Base-by-base conservation (phyloP, 352 stramenopile species). In the Plasmopara muralis region DNA sequence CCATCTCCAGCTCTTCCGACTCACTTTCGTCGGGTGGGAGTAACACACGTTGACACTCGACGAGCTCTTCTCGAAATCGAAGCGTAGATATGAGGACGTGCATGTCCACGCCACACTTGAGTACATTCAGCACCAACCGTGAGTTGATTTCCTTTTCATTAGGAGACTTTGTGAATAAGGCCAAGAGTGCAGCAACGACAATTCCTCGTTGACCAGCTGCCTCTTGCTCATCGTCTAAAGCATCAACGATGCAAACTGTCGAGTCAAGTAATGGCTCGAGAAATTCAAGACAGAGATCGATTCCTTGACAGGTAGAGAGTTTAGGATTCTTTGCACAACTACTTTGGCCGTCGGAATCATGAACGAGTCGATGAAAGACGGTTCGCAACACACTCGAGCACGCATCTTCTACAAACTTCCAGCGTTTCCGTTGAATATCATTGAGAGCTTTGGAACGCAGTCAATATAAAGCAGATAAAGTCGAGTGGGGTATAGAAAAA, bases 351-450 rank as follows among this genome's bases (percentile, higher is more conserved):
- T 51, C 41, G 3, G 35, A 31, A 33, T 66, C 51, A 29, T 54
- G 12, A 3, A 49, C 28, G 45, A 48, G 58, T 14, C 66, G 5
- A 0, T n/a, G 10, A 10, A 63, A 60, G 41, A 70, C 46, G 18
- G 55, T 57, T 5, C 61, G 66, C n/a, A 85, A 44, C 31, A 88
- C 73, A 9, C 60, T 57, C 1, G 70, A 67, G 50, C 81, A 78
- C 10, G 73, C 55, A 57, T 87, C 77, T 62, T 88, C 77, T 20
- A 88, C 54, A 50, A 90, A 87, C 29, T 64, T 64, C 49, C 77
- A 87, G 34, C 72, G 70, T 50, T 90, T 90, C 37, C 75, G 71
- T 6, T 59, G 13, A 28, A 90, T 80, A 31, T 82, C 66, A 1
- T 12, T 51, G 14, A 90, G 57, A 15, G 77, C 77, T 87, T 35